Conservation (phyloP, 768 basidiomycete species). For the Udeniomyces megalosporus region DNA sequence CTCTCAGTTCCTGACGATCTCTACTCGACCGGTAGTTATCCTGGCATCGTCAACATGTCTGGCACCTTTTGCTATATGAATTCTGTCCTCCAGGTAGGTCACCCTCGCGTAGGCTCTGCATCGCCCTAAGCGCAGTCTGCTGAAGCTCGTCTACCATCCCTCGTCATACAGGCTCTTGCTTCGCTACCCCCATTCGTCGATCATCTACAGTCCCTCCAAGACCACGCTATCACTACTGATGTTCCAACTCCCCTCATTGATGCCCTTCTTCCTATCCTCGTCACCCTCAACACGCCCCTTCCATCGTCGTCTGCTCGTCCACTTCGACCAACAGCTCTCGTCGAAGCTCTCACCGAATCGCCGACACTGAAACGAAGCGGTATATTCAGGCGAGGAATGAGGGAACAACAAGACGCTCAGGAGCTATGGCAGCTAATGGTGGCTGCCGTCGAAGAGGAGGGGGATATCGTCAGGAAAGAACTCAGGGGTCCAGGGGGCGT, state of each 20-base stretch:
- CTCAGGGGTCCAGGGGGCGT: neutral
- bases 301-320: slow-evolving; percentile 1
- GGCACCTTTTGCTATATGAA: slow-evolving; percentile 17
- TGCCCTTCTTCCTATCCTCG: slow-evolving; percentile 8
- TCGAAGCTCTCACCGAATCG: slow-evolving; percentile 5
- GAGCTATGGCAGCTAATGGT: slow-evolving; percentile 11
- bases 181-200: slow-evolving; percentile 4
- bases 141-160: neutral
- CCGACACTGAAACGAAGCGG: neutral
- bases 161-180: slow-evolving; percentile 4
- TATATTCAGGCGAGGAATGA: slow-evolving; percentile 5
- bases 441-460: slow-evolving; percentile 8
- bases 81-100: slow-evolving; percentile 8
- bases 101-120: neutral
- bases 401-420: slow-evolving; percentile 15
- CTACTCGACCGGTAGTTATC: neutral
- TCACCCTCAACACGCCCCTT: neutral
- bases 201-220: neutral
- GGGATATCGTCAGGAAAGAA: neutral
- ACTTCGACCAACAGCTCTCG: slow-evolving; percentile 6
- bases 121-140: neutral
- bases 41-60: slow-evolving; percentile 14
- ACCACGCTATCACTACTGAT: neutral
- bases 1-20: too few relatives aligned
- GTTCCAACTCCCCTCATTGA: neutral